Percentiles rank a stretch among this genome's conserved stretches.
Conservation (phyloP, 2,329 filamentous ascomycete species). For the Trichoderma semiorbis region DNA sequence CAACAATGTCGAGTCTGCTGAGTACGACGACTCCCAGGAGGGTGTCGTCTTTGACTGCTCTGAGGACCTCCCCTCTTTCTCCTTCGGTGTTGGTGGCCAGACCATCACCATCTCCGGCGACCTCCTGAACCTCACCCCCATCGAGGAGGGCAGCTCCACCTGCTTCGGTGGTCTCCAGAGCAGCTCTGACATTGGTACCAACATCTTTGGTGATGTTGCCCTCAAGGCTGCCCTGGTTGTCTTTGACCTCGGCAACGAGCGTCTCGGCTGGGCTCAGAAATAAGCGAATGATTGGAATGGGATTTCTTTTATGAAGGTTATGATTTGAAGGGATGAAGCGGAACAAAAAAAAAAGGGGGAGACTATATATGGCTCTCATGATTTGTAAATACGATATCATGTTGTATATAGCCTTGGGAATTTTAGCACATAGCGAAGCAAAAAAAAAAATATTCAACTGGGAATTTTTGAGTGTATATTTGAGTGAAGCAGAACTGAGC, state of each 20-base stretch:
- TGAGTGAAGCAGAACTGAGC: neutral
- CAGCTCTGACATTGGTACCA: slow-evolving; percentile 41
- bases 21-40: slow-evolving; percentile 36
- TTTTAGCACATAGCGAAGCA: slow-evolving; percentile 8
- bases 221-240: slow-evolving; percentile 58
- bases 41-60: slow-evolving; percentile 46
- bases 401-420: slow-evolving; percentile 6
- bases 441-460: neutral
- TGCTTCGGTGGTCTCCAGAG: slow-evolving; percentile 68
- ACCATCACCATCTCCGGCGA: slow-evolving; percentile 52
- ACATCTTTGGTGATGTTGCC: slow-evolving; percentile 61
- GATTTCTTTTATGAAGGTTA: neutral
- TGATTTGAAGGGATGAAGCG: neutral
- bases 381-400: neutral
- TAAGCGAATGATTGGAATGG: neutral
- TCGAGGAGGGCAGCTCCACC: slow-evolving; percentile 36
- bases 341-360: neutral
- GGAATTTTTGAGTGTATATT: neutral
- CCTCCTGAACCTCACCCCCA: slow-evolving; percentile 49
- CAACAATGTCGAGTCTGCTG: slow-evolving; percentile 35
- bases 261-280: slow-evolving; percentile 39
- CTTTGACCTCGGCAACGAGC: slow-evolving; percentile 53
- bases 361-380: slow-evolving; percentile 1
- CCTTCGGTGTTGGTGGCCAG: slow-evolving; percentile 54
- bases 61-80: slow-evolving; percentile 43